Evolutionary conservation across 345 rosid genomes (phyloP).

Genomic region (Crucihimalaya himalaica): DNA sequence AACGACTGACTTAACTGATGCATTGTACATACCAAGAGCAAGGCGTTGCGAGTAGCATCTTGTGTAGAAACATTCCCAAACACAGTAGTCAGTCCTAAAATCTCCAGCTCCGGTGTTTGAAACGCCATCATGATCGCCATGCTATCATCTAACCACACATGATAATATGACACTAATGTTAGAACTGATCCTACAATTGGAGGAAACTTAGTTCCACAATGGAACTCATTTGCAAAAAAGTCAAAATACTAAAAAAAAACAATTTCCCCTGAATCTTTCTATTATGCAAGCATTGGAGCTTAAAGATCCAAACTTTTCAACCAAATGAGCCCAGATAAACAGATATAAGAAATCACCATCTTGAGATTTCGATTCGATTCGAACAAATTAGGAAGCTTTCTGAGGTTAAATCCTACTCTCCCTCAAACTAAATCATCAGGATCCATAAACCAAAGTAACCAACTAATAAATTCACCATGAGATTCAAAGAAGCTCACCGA

Average conservation of each 20-base stretch:
- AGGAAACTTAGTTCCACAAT: not conserved
- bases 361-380: not conserved
- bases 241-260: not conserved
- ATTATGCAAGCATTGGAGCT: not conserved
- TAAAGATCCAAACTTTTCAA: conserved; percentile 20
- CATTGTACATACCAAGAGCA: conserved; percentile 66
- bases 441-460: not conserved
- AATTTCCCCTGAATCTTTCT: not conserved
- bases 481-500: conserved; percentile 56
- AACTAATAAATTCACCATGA: not conserved
- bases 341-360: conserved; percentile 3
- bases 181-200: conserved; percentile 1
- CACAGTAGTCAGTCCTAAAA: conserved; percentile 82
- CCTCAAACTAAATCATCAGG: not conserved
- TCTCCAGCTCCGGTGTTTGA: conserved; percentile 69
- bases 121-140: conserved; percentile 98
- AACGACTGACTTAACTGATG: not conserved
- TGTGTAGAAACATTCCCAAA: conserved; percentile 81
- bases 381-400: conserved; percentile 1
- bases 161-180: not conserved
- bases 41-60: conserved; percentile 83
- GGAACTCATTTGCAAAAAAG: not conserved
- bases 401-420: not conserved
- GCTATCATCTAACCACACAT: conserved; percentile 69
- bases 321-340: not conserved